Evolutionary conservation across 2,329 filamentous ascomycete species (phyloP), one percentile per base, ranked within the genome.

Genomic region (Parastagonospora nodorum): DNA sequence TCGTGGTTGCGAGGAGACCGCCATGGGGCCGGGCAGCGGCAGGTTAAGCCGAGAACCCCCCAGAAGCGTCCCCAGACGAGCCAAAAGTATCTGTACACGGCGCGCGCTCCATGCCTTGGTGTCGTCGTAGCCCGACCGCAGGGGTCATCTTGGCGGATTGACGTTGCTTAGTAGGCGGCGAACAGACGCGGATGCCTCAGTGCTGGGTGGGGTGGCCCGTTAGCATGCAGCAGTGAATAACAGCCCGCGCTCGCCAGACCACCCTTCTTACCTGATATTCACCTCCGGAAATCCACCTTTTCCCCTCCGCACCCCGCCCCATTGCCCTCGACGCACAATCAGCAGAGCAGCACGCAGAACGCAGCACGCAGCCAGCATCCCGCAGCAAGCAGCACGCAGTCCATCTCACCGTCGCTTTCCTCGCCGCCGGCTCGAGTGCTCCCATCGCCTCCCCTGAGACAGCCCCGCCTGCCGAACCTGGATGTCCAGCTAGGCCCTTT

Each of bases 161-260:
- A 60, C 58, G 57, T 60, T 65, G 61, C 48, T 52, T 57, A 55
- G 57, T 51, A 42, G 56, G 57, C 57, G 60, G 55, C 60, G 60
- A 58, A 54, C 48, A 47, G 40, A 50, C 47, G 53, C 44, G 42
- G 50, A 24, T 24, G 27, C 49, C 50, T 53, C 38, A 51, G 46
- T 57, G 53, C 61, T 58, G 60, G 53, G 61, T 64, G 58, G 52
- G 55, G 54, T 46, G 55, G 51, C 39, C 46, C 55, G 57, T 53
- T 58, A 58, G 54, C 53, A 65, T n/a, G n/a, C n/a, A n/a, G n/a
- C n/a, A 63, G 60, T 64, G 60, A 67, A 66, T 66, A 64, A 66
- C 47, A 57, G 54, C 53, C 55, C 57, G 36, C 50, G 50, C 50
- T 24, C 19, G 19, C 50, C 55, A 52, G 55, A 44, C 39, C 16